These are phyloP conservation scores for Teratosphaeria zuluensis DNA, from an alignment of 2,329 filamentous ascomycete genomes.

Conservation along the genomic window DNA sequence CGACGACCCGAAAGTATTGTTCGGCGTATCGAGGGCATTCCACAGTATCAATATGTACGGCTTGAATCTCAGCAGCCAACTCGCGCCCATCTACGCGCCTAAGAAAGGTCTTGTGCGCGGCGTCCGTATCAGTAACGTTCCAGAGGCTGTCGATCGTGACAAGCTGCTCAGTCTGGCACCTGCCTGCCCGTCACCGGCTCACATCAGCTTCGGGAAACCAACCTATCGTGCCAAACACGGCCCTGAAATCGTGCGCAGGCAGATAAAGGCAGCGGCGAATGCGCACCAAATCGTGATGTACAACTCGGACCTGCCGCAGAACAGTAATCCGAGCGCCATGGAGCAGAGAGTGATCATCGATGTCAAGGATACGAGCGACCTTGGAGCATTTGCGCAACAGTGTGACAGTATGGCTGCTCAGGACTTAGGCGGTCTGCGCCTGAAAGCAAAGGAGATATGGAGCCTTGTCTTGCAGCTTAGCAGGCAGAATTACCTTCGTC, in stretches of 20 bases:
- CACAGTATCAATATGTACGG: neutral
- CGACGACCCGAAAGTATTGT: neutral
- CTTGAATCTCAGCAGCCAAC: neutral
- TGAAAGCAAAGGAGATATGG: neutral
- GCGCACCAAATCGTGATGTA: neutral
- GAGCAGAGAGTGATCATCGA: neutral
- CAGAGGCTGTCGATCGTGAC: neutral
- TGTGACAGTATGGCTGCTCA: neutral
- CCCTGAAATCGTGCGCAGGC: neutral
- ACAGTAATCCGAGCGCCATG: neutral
- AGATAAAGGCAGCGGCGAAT: neutral
- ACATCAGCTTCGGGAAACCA: neutral
- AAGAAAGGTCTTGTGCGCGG: neutral
- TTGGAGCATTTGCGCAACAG: neutral
- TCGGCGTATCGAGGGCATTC: neutral
- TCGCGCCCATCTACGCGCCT: neutral
- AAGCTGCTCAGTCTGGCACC: neutral
- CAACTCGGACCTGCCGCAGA: neutral
- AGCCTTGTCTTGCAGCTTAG: neutral
- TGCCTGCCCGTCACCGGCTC: neutral
- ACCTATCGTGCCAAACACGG: neutral
- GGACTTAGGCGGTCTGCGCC: neutral
- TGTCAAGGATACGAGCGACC: neutral
- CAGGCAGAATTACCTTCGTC: neutral
- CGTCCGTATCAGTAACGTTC: neutral